Conservation (phyloP, 441 rosid genomes). For the Capsella rubella region DNA sequence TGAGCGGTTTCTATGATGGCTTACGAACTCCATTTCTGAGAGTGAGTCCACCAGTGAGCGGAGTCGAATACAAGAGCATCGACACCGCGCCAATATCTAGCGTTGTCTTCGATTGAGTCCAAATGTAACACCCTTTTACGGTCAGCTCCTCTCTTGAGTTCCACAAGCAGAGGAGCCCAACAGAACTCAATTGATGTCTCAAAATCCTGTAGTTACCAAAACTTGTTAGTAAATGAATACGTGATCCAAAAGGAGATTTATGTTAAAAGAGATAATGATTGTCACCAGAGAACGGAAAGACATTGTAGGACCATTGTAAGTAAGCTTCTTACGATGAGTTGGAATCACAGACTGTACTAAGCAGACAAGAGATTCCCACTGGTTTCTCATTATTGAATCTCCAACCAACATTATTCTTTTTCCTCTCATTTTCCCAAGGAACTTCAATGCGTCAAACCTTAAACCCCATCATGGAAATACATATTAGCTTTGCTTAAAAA, state of each 20-base stretch:
- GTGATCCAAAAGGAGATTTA: constrained; percentile 16
- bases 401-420: constrained; percentile 92
- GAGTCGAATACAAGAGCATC: constrained; percentile 91
- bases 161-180: constrained; percentile 96
- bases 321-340: constrained; percentile 65
- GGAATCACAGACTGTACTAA: constrained; percentile 89
- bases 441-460: constrained; percentile 87
- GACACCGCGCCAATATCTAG: constrained; percentile 84
- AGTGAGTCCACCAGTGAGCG: constrained; percentile 99
- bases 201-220: constrained; percentile 58
- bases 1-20: constrained; percentile 29
- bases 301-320: constrained; percentile 84
- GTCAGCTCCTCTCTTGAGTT: constrained; percentile 61
- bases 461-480: constrained; percentile 1
- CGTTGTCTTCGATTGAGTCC: constrained; percentile 89
- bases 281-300: constrained; percentile 85
- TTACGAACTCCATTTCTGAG: constrained; percentile 82
- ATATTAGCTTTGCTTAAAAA: background rate
- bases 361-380: constrained; percentile 96
- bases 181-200: constrained; percentile 80
- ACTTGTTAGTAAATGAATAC: constrained; percentile 1
- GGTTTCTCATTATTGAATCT: constrained; percentile 96
- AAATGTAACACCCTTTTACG: constrained; percentile 75
- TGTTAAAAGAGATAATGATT: constrained; percentile 6
- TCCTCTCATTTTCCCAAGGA: constrained; percentile 80